Conservation (phyloP, 371 early-diverging fungal species). For the Saksenaea oblongispora region DNA sequence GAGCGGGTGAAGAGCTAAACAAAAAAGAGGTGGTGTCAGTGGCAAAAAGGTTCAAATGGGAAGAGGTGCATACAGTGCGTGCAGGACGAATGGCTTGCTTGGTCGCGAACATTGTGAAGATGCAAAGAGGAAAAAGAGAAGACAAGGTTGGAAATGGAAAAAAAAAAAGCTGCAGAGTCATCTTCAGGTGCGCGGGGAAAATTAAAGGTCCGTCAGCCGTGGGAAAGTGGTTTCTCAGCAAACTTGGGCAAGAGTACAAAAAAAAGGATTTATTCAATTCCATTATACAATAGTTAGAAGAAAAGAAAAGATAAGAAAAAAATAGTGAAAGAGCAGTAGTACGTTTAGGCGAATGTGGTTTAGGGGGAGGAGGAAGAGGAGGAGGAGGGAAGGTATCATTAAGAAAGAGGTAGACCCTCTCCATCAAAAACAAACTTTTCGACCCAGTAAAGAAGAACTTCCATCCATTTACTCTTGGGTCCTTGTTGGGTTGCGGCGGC, state of each 20-base stretch:
- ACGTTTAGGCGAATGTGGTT: background rate
- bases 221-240: background rate
- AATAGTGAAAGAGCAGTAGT: background rate
- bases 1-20: slow-evolving; percentile 28
- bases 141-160: slow-evolving; percentile 1
- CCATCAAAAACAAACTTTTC: slow-evolving; percentile 51
- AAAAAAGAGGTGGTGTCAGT: background rate
- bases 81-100: slow-evolving; percentile 23
- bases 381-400: slow-evolving; percentile 6
- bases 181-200: background rate
- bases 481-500: slow-evolving; percentile 38
- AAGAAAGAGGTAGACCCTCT: slow-evolving; percentile 40
- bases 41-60: background rate
- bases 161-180: slow-evolving; percentile 1
- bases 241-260: background rate
- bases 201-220: background rate
- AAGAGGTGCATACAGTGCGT: slow-evolving; percentile 14
- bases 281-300: background rate
- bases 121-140: slow-evolving; percentile 1
- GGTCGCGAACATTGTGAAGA: slow-evolving; percentile 26
- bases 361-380: background rate
- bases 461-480: slow-evolving; percentile 42
- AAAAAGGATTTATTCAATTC: slow-evolving; percentile 4
- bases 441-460: slow-evolving; percentile 50
- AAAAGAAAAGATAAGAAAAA: background rate